Base-by-base conservation (phyloP, 345 rosid genomes). In the Moringa oleifera region DNA sequence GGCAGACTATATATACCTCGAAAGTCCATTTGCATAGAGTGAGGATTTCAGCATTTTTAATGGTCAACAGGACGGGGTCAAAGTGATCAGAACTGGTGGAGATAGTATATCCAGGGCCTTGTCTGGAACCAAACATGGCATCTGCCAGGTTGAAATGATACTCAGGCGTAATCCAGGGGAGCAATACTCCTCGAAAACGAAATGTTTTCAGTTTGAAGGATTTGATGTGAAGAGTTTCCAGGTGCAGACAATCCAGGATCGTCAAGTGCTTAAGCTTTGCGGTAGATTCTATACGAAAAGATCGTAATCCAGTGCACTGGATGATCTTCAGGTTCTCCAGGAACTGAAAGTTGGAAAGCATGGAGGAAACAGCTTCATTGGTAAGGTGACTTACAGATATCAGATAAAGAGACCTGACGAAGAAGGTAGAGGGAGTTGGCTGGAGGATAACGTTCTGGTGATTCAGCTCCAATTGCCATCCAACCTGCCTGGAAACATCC, bases 11-110 rank as follows among this genome's bases (percentile, higher is more conserved):
- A 23, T 23, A 52, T 80, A 83, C 93, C 89, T 82, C 64, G 23
- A 76, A 86, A 65, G 65, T 76, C 93, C 93, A 86, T 72, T 71
- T 77, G 23, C 89, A 78, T 0, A 86, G 63, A 37, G 89, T 81
- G 7, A 84, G 81, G 55, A 73, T 53, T 58, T 74, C 67, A 8
- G 83, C 72, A 52, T 86, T 86, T 76, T 86, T 86, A 54, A 83
- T 70, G 9, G 84, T 78, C 19, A 86, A 55, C 51, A 79, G 57
- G 55, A 82, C 71, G n/a, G 74, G 73, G 58, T 66, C 83, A 50
- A 78, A 65, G n/a, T n/a, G n/a, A 7, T 71, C 75, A 49, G 33
- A 19, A 33, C 60, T 63, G 61, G 52, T 63, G 57, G 68, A 73
- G 61, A 62, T 36, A 59, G 21, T 23, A 55, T 22, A 59, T 12